Base-by-base conservation (phyloP, 1,284 basidiomycete genomes). In the Ustilago curta region DNA sequence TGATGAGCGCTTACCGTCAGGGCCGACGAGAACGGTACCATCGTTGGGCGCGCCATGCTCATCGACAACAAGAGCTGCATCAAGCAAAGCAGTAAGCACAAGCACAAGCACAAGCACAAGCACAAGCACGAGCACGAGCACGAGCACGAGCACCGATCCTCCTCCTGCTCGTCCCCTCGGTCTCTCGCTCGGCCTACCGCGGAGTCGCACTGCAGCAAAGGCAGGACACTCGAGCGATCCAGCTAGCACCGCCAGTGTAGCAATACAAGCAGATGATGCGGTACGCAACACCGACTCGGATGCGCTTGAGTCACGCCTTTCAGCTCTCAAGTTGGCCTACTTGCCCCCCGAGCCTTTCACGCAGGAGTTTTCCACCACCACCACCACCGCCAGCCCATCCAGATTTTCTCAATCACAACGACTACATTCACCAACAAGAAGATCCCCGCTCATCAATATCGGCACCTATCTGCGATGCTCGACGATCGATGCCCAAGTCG, bases 391-490 rank as follows among this genome's bases (percentile, higher is more conserved):
- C 5, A 37, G 16, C 23, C 35, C 12, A 16, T 25, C 27, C 11
- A 42, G 55, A 8, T 50, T 49, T 16, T 21, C 50, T 16, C 42
- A 50, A 2, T 25, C 59, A 3, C 43, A 53, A 25, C 59, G 47
- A 18, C 32, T 32, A 6, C 49, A 47, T 11, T n/a, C 50, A 16
- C 32, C 85, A 89, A 89, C 84, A 88, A 92, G 63, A 84, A 86
- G 25, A 83, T 89, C 89, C 40, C 95, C 95, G 0, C 86, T 98
- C 75, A 98, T 99, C 87, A 98, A 98, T 84, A 88, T 97, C 48
- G 96, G 96, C 8, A 99, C 96, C 1, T 93, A 92, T 76, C 90
- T 97, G 59, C 89, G 97, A 57, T 91, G 92, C 0, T 88, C 88
- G 50, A 91, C 90, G 2, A 90, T 98, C 48, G 97, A 99, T 82